A percentile compares a stretch with the other conserved stretches of the same genome.
These are phyloP conservation scores for Aschersonia sp. DNA, from an alignment of 2,329 filamentous ascomycete genomes.

Conservation along the genomic window DNA sequence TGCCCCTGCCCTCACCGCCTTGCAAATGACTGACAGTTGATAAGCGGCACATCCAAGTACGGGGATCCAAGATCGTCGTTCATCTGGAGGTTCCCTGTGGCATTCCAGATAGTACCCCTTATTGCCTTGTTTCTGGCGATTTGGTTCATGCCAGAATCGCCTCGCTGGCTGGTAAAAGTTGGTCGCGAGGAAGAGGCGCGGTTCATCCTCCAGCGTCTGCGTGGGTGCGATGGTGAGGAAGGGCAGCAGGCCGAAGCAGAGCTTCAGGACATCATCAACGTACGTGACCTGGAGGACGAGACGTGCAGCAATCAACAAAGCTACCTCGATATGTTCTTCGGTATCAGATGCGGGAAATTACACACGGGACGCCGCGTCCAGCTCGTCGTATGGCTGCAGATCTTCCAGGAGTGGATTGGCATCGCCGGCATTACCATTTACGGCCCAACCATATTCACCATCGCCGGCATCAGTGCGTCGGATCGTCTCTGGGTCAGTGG, in stretches of 20 bases:
- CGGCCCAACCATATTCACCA: conserved; percentile 44
- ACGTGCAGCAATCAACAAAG: conserved; percentile 35
- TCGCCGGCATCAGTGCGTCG: conserved; percentile 46
- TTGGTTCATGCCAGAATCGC: conserved; percentile 58
- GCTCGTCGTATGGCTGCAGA: conserved; percentile 56
- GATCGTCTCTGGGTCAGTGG: conserved; percentile 52
- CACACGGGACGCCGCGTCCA: conserved; percentile 55
- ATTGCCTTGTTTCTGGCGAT: conserved; percentile 38
- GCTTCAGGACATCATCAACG: conserved; percentile 52
- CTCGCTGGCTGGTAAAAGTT: conserved; percentile 51
- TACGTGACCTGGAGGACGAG: conserved; percentile 48
- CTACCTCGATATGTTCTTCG: conserved; percentile 53
- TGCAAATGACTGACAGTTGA: not conserved
- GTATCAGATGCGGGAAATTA: conserved; percentile 47
- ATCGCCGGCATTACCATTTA: conserved; percentile 56
- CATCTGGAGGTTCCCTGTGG: conserved; percentile 54
- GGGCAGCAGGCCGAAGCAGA: conserved; percentile 42
- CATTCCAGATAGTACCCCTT: conserved; percentile 54
- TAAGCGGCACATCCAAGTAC: conserved; percentile 42
- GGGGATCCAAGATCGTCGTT: conserved; percentile 41
- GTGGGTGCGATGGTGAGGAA: conserved; percentile 41
- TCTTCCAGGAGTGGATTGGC: conserved; percentile 56
- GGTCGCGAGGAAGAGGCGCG: conserved; percentile 52
- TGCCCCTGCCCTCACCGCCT: not conserved
- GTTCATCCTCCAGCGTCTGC: conserved; percentile 48